These are phyloP conservation scores for Trypanosoma conorhini DNA, from an alignment of 208 protist species.

Conservation along the genomic window DNA sequence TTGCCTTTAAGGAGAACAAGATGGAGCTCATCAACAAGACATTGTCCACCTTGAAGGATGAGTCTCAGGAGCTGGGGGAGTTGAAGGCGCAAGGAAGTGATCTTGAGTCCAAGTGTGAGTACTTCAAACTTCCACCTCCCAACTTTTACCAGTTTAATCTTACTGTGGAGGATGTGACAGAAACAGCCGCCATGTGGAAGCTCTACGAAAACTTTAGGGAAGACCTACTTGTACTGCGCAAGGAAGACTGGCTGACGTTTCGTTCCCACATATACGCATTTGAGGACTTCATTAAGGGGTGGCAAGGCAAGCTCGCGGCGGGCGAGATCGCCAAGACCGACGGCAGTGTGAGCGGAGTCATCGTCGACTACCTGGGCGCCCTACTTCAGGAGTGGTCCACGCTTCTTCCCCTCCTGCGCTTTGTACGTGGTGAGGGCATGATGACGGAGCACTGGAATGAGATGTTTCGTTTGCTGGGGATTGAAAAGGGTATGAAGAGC, in stretches of 20 bases:
- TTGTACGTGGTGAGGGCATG: constrained; percentile 95
- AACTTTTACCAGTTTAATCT: constrained; percentile 66
- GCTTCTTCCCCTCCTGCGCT: constrained; percentile 85
- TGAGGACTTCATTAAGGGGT: constrained; percentile 94
- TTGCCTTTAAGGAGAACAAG: constrained; percentile 67
- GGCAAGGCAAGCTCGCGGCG: constrained; percentile 48
- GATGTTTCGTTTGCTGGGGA: constrained; percentile 90
- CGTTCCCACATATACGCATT: constrained; percentile 91
- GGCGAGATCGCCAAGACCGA: constrained; percentile 5
- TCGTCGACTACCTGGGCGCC: constrained; percentile 63
- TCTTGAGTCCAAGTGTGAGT: constrained; percentile 88
- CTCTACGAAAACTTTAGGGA: constrained; percentile 87
- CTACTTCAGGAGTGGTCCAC: constrained; percentile 71
- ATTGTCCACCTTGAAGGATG: constrained; percentile 76
- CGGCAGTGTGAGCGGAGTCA: constrained; percentile 28
- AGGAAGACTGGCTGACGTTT: constrained; percentile 96
- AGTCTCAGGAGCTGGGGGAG: constrained; percentile 79
- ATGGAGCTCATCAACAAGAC: constrained; percentile 49
- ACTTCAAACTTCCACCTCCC: constrained; percentile 89
- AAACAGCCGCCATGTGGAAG: constrained; percentile 68
- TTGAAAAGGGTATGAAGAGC: constrained; percentile 78
- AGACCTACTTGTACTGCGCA: constrained; percentile 68
- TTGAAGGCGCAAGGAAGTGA: constrained; percentile 62
- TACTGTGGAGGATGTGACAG: constrained; percentile 65
- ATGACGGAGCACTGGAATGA: constrained; percentile 97